Base-by-base conservation (phyloP, 768 basidiomycete genomes). In the Suillus decipiens region DNA sequence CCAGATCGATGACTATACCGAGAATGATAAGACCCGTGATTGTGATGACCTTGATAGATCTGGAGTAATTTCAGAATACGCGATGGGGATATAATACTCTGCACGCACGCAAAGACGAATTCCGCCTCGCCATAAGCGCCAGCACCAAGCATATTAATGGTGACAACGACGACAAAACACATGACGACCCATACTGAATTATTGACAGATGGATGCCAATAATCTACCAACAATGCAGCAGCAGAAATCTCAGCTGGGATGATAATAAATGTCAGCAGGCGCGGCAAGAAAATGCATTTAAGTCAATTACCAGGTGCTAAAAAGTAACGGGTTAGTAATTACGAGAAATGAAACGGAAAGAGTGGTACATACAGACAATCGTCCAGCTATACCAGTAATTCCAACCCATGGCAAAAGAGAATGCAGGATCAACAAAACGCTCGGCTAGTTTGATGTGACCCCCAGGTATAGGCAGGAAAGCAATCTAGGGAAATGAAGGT, bases 11-110 rank as follows among this genome's bases (percentile, higher is more conserved):
- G 37, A 96, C 80, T 8, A 88, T 80, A 10, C 87, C 87, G n/a
- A 89, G 71, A 64, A 89, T 86, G 59, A 88, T 88, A 42, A 87
- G 79, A 63, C 89, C 92, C 4, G 81, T 83, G 67, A 95, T 91
- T 0, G 91, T 90, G 65, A 96, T 75, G n/a, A 96, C 90, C 75
- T 96, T 96, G 79, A 96, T 93, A 9, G 91, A 93, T 5, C 85
- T 77, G 51, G 14, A 34, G 28, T 5, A 5, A 28, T 0, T 15
- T 67, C 33, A 37, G 50, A 8, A 43, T 11, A 22, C 34, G 31
- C 65, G 19, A 36, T 59, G 0, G n/a, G 41, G 31, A 42, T 57
- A n/a, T 47, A 41, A 12, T 33, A 10, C 15, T 3, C 11, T 6
- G 19, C 9, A 71, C 71, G 11, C 65, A 89, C 81, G 92, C 92